A percentile compares a stretch with the other conserved stretches of the same genome.
Conservation (phyloP, 2,329 filamentous ascomycete species). For the Cytospora piceae region DNA sequence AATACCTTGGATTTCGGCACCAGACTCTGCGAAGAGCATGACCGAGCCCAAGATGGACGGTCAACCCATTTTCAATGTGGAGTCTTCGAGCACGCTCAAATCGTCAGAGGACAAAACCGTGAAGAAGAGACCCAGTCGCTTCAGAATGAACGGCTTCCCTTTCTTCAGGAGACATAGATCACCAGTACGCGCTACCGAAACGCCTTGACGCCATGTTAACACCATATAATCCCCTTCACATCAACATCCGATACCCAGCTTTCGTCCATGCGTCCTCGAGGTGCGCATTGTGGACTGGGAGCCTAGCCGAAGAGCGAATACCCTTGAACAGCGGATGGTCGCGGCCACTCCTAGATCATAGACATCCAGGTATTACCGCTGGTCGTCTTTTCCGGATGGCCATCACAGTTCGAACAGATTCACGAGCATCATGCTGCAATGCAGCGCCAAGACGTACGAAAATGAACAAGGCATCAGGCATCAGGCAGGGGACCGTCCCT, state of each 20-base stretch:
- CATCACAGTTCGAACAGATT: not conserved
- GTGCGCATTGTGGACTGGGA: not conserved
- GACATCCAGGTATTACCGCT: not conserved
- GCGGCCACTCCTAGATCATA: not conserved
- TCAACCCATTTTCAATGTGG: constrained; percentile 41
- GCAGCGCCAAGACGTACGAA: not conserved
- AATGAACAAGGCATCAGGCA: not conserved
- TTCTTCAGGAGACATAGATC: constrained; percentile 60
- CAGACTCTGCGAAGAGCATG: constrained; percentile 36
- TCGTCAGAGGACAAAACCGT: constrained; percentile 53
- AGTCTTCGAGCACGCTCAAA: constrained; percentile 48
- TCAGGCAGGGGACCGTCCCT: not conserved
- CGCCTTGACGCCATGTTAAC: constrained; percentile 11
- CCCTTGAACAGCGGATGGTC: not conserved
- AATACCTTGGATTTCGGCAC: constrained; percentile 40
- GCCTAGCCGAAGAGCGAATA: not conserved
- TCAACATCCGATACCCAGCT: not conserved
- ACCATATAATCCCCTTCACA: not conserved
- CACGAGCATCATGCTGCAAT: not conserved
- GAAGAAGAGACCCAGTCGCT: constrained; percentile 66
- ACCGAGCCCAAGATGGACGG: constrained; percentile 36
- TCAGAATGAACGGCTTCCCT: constrained; percentile 64
- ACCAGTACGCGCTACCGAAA: constrained; percentile 40
- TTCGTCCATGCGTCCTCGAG: constrained; percentile 3
- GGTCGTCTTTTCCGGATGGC: not conserved